These are phyloP conservation scores for Castanospermum australe DNA, from an alignment of 306 rosid species.

Conservation along the genomic window DNA sequence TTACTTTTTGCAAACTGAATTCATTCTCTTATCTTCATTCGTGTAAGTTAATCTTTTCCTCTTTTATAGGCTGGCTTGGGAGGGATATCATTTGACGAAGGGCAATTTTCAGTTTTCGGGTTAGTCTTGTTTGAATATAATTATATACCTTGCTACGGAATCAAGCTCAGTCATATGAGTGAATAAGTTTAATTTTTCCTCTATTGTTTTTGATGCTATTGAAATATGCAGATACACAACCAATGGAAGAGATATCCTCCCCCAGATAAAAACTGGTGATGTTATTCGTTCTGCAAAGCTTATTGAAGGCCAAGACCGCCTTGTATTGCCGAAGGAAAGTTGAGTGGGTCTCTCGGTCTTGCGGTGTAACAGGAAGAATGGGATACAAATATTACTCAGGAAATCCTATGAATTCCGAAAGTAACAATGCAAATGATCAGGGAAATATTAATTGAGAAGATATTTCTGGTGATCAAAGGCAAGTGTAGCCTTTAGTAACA, in stretches of 20 bases:
- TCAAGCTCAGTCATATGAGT: neutral
- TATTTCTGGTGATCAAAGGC: too few relatives aligned
- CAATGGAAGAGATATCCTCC: conserved; percentile 75
- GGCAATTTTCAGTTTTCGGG: conserved; percentile 96
- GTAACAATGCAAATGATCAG: too few relatives aligned
- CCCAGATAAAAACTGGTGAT: conserved; percentile 90
- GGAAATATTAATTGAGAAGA: too few relatives aligned
- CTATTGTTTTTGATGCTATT: neutral
- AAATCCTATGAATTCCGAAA: too few relatives aligned
- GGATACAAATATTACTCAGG: too few relatives aligned
- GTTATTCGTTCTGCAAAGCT: conserved; percentile 73
- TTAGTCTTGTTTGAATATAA: conserved; percentile 27
- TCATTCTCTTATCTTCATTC: neutral
- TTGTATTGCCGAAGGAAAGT: conserved; percentile 61
- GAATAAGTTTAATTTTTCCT: neutral
- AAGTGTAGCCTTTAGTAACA: too few relatives aligned
- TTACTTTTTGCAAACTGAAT: neutral
- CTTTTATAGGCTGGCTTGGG: conserved; percentile 86
- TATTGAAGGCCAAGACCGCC: conserved; percentile 81
- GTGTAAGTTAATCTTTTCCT: neutral
- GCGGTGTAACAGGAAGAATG: too few relatives aligned
- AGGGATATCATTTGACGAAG: conserved; percentile 97
- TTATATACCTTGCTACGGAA: neutral
- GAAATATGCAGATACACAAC: conserved; percentile 70
- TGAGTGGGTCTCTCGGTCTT: conserved; percentile 31